phyloP scores from a whole-genome alignment of 208 protist species.

The Wallacemonas collosoma region DNA sequence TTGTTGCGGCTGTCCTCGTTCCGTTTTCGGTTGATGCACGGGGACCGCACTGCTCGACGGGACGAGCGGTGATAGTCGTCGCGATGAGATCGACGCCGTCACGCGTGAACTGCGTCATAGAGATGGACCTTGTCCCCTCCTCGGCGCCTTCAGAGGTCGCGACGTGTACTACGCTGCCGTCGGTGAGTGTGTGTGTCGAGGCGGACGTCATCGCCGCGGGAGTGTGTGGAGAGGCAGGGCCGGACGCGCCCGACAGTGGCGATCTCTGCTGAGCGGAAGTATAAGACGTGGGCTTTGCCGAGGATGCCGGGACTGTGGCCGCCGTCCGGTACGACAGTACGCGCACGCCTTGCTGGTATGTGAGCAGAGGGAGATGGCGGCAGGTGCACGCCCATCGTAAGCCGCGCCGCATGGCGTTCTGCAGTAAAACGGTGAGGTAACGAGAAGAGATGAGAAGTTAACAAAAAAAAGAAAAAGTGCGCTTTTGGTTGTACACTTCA shows the following conservation, averaged over 20 bases:
- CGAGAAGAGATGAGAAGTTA: not conserved
- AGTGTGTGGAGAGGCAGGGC: too few species aligned
- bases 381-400: not conserved
- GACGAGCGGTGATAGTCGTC: slow-evolving; percentile 9
- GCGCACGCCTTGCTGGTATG: not conserved
- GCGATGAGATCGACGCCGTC: slow-evolving; percentile 2
- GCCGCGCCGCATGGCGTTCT: slow-evolving; percentile 20
- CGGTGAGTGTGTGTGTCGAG: not conserved
- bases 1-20: not conserved
- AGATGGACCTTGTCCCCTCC: slow-evolving; percentile 2
- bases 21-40: not conserved
- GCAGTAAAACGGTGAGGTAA: too few species aligned
- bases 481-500: too few species aligned
- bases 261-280: too few species aligned
- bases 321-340: not conserved
- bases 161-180: slow-evolving; percentile 5
- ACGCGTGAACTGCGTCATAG: slow-evolving; percentile 13
- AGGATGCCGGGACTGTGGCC: not conserved
- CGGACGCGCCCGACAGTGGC: too few species aligned
- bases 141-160: not conserved
- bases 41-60: not conserved
- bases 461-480: slow-evolving; percentile 16
- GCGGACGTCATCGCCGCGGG: too few species aligned
- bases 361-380: not conserved
- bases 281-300: not conserved